These are phyloP conservation scores for Myriosclerotinia scirpicola DNA, from an alignment of 2,329 filamentous ascomycete species.

Conservation along the genomic window DNA sequence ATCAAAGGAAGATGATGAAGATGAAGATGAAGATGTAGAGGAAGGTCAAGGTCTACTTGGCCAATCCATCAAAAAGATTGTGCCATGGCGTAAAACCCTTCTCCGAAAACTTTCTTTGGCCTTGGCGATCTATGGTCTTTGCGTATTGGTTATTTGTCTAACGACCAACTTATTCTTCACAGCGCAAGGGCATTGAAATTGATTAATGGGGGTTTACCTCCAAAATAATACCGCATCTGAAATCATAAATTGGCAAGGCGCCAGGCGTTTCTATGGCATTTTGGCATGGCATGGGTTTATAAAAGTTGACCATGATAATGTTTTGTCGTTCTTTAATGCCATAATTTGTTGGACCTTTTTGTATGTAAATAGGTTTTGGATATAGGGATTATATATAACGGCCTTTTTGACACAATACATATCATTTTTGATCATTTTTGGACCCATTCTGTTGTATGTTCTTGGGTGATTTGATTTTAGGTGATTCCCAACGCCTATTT, in stretches of 20 bases:
- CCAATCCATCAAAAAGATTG: constrained; percentile 9
- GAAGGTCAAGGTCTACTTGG: constrained; percentile 38
- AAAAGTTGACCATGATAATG: constrained; percentile 3
- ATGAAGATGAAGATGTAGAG: constrained; percentile 57
- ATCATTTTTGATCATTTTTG: not conserved
- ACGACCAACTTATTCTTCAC: constrained; percentile 76
- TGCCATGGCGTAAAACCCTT: constrained; percentile 52
- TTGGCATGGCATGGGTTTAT: not conserved
- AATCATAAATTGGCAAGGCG: constrained; percentile 20
- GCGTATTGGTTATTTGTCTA: constrained; percentile 89
- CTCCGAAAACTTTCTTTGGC: constrained; percentile 72
- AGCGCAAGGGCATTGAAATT: constrained; percentile 53
- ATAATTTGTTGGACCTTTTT: not conserved
- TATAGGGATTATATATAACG: constrained; percentile 11
- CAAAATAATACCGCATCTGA: not conserved
- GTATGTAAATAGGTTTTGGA: constrained; percentile 8
- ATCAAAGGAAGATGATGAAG: constrained; percentile 90
- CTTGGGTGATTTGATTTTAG: not conserved
- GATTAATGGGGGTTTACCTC: not conserved
- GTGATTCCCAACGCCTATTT: not conserved
- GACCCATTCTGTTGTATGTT: too few relatives aligned
- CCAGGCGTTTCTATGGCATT: not conserved
- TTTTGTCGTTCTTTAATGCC: constrained; percentile 2
- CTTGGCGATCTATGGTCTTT: constrained; percentile 77
- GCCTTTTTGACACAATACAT: not conserved